phyloP scores from a whole-genome alignment of 768 basidiomycete genomes.

The Termitomyces sp. region DNA sequence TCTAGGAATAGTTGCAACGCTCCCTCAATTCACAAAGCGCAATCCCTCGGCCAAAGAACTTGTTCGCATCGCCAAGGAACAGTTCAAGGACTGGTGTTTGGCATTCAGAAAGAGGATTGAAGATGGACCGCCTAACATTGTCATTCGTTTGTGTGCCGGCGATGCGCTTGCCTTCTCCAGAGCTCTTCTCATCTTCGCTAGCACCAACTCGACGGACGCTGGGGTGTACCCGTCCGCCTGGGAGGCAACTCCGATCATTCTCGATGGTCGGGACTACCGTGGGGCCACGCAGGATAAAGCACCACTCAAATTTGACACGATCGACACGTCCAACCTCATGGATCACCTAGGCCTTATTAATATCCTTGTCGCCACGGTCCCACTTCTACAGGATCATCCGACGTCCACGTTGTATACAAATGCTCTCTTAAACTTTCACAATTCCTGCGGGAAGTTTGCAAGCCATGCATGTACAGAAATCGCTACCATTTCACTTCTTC shows the following conservation, averaged over 20 bases:
- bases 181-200: conserved; percentile 22
- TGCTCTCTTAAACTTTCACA: conserved; percentile 25
- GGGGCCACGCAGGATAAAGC: conserved; percentile 11
- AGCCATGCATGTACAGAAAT: conserved; percentile 31
- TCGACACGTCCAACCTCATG: conserved; percentile 44
- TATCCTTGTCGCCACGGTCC: conserved; percentile 29
- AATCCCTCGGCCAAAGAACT: conserved; percentile 14
- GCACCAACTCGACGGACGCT: conserved; percentile 14
- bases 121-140: conserved; percentile 6
- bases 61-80: conserved; percentile 20
- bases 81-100: conserved; percentile 30
- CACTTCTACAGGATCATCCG: conserved; percentile 26
- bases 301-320: conserved; percentile 34
- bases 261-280: conserved; percentile 27
- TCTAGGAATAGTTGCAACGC: conserved; percentile 21
- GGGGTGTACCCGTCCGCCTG: conserved; percentile 28
- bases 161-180: conserved; percentile 34
- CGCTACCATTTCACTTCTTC: conserved; percentile 30
- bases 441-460: conserved; percentile 22
- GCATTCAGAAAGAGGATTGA: conserved; percentile 18
- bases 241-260: conserved; percentile 24
- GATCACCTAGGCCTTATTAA: conserved; percentile 47
- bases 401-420: conserved; percentile 36
- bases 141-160: conserved; percentile 34
- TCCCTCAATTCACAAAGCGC: conserved; percentile 15